Percentiles rank a stretch among this genome's conserved stretches.
Evolutionary conservation across 1,284 basidiomycete genomes (phyloP).

Genomic region (Grifola frondosa): DNA sequence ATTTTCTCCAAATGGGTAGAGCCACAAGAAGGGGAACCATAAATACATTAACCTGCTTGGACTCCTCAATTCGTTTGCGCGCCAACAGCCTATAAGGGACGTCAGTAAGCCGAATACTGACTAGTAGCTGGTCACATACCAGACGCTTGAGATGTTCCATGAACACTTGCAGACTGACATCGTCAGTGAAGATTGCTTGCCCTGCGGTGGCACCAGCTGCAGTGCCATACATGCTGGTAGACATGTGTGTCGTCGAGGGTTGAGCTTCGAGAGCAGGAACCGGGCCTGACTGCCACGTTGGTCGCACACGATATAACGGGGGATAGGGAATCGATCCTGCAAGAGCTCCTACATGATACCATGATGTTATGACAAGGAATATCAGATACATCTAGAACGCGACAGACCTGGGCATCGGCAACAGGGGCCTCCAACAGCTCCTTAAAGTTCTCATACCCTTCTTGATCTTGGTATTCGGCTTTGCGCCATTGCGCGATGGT

Average conservation of each 20-base stretch:
- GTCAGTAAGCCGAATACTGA: conserved; percentile 8
- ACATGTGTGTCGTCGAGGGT: conserved; percentile 99
- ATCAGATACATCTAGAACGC: too few species aligned
- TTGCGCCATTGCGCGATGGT: conserved; percentile 98
- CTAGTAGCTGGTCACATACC: conserved; percentile 43
- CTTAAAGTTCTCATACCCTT: conserved; percentile 98
- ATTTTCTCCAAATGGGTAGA: too few species aligned
- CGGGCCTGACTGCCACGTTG: conserved; percentile 97
- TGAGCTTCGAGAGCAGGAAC: conserved; percentile 95
- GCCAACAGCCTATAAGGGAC: conserved; percentile 55
- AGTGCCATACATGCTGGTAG: conserved; percentile 82
- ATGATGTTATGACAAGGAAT: neutral
- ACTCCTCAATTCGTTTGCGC: conserved; percentile 61
- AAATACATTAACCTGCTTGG: conserved; percentile 10
- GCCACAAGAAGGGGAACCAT: conserved; percentile 7
- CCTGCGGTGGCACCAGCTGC: conserved; percentile 65
- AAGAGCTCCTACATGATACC: conserved; percentile 73
- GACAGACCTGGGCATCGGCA: conserved; percentile 67
- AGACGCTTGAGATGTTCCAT: conserved; percentile 93
- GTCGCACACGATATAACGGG: conserved; percentile 97
- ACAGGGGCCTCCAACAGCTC: conserved; percentile 88
- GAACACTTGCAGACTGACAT: conserved; percentile 95
- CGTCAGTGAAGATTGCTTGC: conserved; percentile 98
- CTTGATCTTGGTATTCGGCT: conserved; percentile 99
- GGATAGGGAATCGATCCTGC: conserved; percentile 94